These are phyloP conservation scores for Mayamaea pseudoterrestris DNA, from an alignment of 108 stramenopile genomes.

Conservation along the genomic window DNA sequence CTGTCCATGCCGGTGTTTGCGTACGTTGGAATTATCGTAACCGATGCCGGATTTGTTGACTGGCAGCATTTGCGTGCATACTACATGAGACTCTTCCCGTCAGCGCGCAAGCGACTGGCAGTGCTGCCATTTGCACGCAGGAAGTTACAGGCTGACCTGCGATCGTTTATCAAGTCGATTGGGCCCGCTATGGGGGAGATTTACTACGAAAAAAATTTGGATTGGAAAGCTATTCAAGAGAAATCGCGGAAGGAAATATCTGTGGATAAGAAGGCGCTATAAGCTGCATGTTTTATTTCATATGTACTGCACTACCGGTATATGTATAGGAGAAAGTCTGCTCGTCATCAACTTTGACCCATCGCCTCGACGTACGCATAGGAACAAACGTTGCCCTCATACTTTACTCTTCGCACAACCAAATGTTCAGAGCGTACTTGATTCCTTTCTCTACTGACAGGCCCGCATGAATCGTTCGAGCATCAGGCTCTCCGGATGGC, in stretches of 20 bases:
- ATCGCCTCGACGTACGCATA: too few relatives aligned
- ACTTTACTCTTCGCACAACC: slow-evolving; percentile 51
- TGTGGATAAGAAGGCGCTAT: too few relatives aligned
- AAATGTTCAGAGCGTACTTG: slow-evolving; percentile 63
- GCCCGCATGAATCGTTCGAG: slow-evolving; percentile 45
- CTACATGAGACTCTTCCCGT: slow-evolving; percentile 63
- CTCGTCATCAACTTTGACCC: too few relatives aligned
- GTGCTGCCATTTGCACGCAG: slow-evolving; percentile 52
- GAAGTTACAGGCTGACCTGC: slow-evolving; percentile 53
- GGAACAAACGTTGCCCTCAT: too few relatives aligned
- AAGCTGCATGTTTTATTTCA: too few relatives aligned
- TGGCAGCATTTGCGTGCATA: slow-evolving; percentile 86
- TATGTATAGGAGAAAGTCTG: too few relatives aligned
- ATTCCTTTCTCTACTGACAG: slow-evolving; percentile 5
- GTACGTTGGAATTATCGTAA: slow-evolving; percentile 83
- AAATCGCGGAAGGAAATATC: too few relatives aligned
- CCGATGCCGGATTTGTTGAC: slow-evolving; percentile 88
- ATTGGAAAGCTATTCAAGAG: slow-evolving; percentile 66
- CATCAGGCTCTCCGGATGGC: slow-evolving; percentile 31
- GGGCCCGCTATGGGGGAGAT: slow-evolving; percentile 70
- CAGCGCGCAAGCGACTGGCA: slow-evolving; percentile 43
- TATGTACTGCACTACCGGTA: too few relatives aligned
- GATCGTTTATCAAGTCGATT: slow-evolving; percentile 52
- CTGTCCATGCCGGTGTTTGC: slow-evolving; percentile 85
- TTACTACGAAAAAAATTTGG: slow-evolving; percentile 64